Conservation (phyloP, 1,284 basidiomycete species). For the Boletus chippewaensis region DNA sequence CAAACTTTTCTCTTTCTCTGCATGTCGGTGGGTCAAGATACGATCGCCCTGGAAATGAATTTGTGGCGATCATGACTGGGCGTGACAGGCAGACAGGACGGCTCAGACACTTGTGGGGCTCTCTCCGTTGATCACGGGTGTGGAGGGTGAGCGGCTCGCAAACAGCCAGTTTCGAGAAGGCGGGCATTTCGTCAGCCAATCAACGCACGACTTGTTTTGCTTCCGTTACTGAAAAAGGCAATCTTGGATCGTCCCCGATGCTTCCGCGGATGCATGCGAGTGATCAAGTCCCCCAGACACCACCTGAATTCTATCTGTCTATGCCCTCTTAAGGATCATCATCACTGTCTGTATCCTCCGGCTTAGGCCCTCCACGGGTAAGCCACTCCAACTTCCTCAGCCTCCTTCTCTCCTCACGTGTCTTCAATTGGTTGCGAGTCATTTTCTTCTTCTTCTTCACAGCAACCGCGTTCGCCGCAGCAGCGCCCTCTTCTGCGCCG, state of each 20-base stretch:
- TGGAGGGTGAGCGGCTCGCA: slow-evolving; percentile 18
- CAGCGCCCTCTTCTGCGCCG: slow-evolving; percentile 53
- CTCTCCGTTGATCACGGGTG: slow-evolving; percentile 21
- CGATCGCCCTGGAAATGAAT: slow-evolving; percentile 28
- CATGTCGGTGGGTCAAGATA: not conserved
- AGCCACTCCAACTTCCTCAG: slow-evolving; percentile 82
- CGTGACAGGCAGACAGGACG: slow-evolving; percentile 1
- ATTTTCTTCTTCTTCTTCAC: slow-evolving; percentile 85
- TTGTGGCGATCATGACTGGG: slow-evolving; percentile 28
- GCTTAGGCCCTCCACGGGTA: slow-evolving; percentile 70
- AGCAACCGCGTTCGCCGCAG: slow-evolving; percentile 36
- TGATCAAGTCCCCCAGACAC: slow-evolving; percentile 23
- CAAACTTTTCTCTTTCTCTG: not conserved
- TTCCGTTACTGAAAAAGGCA: slow-evolving; percentile 25
- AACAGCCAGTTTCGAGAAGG: slow-evolving; percentile 20
- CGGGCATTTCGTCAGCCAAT: slow-evolving; percentile 4
- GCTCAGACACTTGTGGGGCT: not conserved
- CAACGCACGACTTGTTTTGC: not conserved
- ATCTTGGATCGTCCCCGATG: slow-evolving; percentile 32
- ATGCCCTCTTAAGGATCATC: slow-evolving; percentile 19
- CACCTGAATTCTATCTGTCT: slow-evolving; percentile 2
- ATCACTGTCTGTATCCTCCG: slow-evolving; percentile 74
- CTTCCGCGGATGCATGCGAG: slow-evolving; percentile 23
- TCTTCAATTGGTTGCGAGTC: slow-evolving; percentile 88
- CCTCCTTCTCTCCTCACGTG: slow-evolving; percentile 75